These are phyloP conservation scores for Alternaria solani DNA, from an alignment of 2,329 filamentous ascomycete genomes.

Conservation along the genomic window DNA sequence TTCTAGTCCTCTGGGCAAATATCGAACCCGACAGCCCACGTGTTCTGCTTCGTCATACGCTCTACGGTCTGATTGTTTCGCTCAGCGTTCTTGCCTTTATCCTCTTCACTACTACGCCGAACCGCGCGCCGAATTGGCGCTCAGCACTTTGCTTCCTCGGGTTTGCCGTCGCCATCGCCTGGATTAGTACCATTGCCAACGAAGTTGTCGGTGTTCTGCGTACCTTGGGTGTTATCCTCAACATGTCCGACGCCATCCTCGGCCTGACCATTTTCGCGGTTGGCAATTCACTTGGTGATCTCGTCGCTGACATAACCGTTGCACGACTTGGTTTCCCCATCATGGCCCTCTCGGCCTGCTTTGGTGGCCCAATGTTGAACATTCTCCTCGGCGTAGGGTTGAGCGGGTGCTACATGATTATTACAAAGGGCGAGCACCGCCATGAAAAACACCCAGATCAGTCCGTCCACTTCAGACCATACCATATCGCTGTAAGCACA, in stretches of 20 bases:
- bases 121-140: constrained; percentile 75
- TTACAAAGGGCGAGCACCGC: constrained; percentile 71
- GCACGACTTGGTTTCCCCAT: constrained; percentile 93
- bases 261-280: constrained; percentile 96
- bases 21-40: constrained; percentile 63
- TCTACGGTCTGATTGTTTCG: constrained; percentile 62
- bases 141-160: constrained; percentile 85
- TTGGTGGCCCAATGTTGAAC: constrained; percentile 98
- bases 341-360: constrained; percentile 94
- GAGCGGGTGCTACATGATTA: constrained; percentile 86
- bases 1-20: constrained; percentile 78
- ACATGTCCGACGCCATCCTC: constrained; percentile 93
- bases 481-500: constrained; percentile 82
- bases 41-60: constrained; percentile 66
- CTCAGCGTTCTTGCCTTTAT: constrained; percentile 71
- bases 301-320: constrained; percentile 94
- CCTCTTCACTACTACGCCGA: constrained; percentile 72
- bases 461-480: constrained; percentile 74
- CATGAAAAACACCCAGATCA: constrained; percentile 72
- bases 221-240: constrained; percentile 86
- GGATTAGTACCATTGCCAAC: constrained; percentile 95
- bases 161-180: constrained; percentile 89
- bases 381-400: constrained; percentile 95
- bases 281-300: constrained; percentile 91
- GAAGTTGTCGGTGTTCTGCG: constrained; percentile 97